Evolutionary conservation across 371 early-diverging fungal genomes (phyloP).

Genomic region (Amoeboaphelidium protococcarum): DNA sequence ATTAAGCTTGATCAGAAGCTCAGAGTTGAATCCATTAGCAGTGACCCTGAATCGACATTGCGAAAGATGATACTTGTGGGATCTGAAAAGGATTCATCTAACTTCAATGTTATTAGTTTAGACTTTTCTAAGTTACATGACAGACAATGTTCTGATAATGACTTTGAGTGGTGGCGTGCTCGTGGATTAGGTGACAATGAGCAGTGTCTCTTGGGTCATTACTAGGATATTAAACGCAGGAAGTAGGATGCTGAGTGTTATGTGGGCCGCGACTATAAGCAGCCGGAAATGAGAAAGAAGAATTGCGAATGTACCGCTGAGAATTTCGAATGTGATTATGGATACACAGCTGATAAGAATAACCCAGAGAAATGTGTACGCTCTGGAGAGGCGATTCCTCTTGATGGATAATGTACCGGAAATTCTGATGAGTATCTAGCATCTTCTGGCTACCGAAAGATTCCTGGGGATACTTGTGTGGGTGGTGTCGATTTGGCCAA

Average conservation of each 20-base stretch:
- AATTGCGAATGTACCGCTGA: conserved; percentile 48
- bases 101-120: neutral
- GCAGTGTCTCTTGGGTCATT: conserved; percentile 60
- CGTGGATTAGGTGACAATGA: conserved; percentile 8
- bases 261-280: conserved; percentile 33
- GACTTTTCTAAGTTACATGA: neutral
- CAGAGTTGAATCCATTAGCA: conserved; percentile 8
- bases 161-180: neutral
- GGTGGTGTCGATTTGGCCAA: conserved; percentile 5
- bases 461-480: neutral
- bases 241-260: conserved; percentile 24
- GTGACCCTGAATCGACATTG: conserved; percentile 8
- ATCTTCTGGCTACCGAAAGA: neutral
- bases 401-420: neutral
- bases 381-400: too few species aligned
- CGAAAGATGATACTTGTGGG: conserved; percentile 12
- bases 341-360: conserved; percentile 8
- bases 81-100: neutral
- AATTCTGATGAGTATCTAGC: neutral
- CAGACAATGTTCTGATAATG: neutral
- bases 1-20: conserved; percentile 10
- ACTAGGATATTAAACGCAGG: conserved; percentile 36
- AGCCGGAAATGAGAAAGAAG: conserved; percentile 20
- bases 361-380: conserved; percentile 12
- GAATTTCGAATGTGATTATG: conserved; percentile 58